Base-by-base conservation (phyloP, 2,329 filamentous ascomycete species). In the Phialemoniopsis sp. region DNA sequence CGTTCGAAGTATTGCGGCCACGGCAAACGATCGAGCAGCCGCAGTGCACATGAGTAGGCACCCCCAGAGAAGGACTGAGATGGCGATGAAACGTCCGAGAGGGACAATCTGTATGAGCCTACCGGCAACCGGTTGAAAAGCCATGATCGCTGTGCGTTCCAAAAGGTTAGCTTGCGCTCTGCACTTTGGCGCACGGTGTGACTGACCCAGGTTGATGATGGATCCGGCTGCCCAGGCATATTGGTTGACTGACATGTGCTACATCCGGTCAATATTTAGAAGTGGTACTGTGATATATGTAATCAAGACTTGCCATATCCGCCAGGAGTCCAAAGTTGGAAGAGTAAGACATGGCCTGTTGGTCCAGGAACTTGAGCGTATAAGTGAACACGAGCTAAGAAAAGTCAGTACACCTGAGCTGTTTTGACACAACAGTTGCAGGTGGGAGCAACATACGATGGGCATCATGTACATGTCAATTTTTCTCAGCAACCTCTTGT, bases 21-120 rank as follows among this genome's bases (percentile, higher is more conserved):
- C 60, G 7, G 50, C 50, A 36, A 58, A 66, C 45, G 47, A 59
- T 16, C 55, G 50, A 4, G 53, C 54, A 6, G 51, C 51, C 10
- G 54, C 59, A 10, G 62, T 64, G 4, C 52, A 47, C 44, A 48
- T 48, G 34, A 40, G 41, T 18, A 47, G 32, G 13, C 45, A 39
- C 19, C 56, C 55, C 52, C 60, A 64, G 29, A 72, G 60, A 35
- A 73, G 63, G 38, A 72, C 76, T 56, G 68, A 66, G 3, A 48
- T 40, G 5, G 63, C 64, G 39, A 68, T 60, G 15, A 67, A 52
- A 32, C 62, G 63, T 14, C 59, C 66, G 12, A 70, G 57, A 6
- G 67, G 64, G 26, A 63, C 52, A 12, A 62, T 59, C 44, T 69
- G 65, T 16, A 70, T 34, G 15, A 34, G 10, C 17, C 32, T 34